Percentiles rank a stretch among this genome's conserved stretches.
These are phyloP conservation scores for Lasiodiplodia sp. DNA, from an alignment of 2,329 filamentous ascomycete genomes.

Conservation along the genomic window DNA sequence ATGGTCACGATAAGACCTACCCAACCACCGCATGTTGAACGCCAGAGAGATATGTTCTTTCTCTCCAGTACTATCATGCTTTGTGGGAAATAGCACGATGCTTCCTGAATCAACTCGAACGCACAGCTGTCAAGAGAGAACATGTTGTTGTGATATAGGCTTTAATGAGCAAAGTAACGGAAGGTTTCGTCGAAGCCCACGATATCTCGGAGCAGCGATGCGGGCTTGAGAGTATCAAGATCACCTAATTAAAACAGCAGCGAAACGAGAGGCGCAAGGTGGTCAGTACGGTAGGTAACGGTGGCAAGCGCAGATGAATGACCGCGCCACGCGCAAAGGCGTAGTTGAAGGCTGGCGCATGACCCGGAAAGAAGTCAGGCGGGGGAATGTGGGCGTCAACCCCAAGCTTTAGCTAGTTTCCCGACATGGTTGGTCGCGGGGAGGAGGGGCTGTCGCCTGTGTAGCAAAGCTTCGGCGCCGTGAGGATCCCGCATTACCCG, in stretches of 20 bases:
- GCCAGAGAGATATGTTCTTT: background rate
- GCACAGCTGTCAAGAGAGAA: background rate
- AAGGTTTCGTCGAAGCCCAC: background rate
- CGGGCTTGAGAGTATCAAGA: background rate
- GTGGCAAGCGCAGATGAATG: background rate
- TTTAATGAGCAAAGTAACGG: background rate
- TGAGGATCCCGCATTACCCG: constrained; percentile 5
- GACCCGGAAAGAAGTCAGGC: background rate
- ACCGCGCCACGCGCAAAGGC: background rate
- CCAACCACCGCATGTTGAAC: background rate
- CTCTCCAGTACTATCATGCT: background rate
- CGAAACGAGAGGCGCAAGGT: background rate
- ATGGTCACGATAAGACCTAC: constrained; percentile 4
- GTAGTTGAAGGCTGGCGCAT: constrained; percentile 5
- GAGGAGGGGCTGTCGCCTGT: background rate
- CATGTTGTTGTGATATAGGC: background rate
- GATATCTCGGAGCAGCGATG: background rate
- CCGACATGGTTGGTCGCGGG: background rate
- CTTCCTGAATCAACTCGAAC: background rate
- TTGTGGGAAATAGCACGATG: background rate
- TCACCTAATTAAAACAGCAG: background rate
- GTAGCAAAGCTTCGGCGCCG: background rate
- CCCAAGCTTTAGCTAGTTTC: constrained; percentile 6
- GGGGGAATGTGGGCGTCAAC: background rate
- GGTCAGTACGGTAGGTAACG: background rate